Evolutionary conservation across 1,284 basidiomycete genomes (phyloP).

Genomic region (Ceratobasidium sp.): DNA sequence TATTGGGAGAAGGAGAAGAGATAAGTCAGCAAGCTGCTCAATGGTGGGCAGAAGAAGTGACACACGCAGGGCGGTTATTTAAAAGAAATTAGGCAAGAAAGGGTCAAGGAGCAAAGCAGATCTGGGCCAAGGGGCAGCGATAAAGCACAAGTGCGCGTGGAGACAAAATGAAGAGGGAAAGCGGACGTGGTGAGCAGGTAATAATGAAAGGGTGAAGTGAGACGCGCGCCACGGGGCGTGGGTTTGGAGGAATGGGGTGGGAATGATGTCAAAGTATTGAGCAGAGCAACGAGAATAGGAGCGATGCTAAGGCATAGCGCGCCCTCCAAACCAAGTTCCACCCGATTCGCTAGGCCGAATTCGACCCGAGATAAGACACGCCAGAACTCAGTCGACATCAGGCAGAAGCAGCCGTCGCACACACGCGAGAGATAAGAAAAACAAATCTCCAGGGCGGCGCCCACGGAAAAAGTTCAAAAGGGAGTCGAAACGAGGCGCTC

Average conservation of each 20-base stretch:
- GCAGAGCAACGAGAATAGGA: neutral
- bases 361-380: conserved; percentile 36
- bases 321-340: conserved; percentile 2
- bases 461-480: conserved; percentile 2
- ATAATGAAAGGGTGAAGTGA: neutral
- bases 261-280: conserved; percentile 6
- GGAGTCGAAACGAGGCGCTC: too few relatives aligned
- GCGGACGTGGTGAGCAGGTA: neutral
- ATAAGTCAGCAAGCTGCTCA: conserved; percentile 14
- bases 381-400: conserved; percentile 11
- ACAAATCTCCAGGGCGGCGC: conserved; percentile 29
- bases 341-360: conserved; percentile 41
- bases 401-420: neutral
- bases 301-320: conserved; percentile 20
- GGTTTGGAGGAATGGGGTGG: neutral
- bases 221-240: conserved; percentile 4
- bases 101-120: conserved; percentile 25
- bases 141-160: too few relatives aligned
- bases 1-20: neutral
- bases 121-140: too few relatives aligned
- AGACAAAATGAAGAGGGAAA: too few relatives aligned
- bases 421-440: conserved; percentile 39
- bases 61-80: conserved; percentile 20
- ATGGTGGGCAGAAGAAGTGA: neutral
- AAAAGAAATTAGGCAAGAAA: neutral